A percentile compares a stretch with the other conserved stretches of the same genome.
Evolutionary conservation across 2,329 filamentous ascomycete species (phyloP).

Genomic region (Fusarium coffeatum): DNA sequence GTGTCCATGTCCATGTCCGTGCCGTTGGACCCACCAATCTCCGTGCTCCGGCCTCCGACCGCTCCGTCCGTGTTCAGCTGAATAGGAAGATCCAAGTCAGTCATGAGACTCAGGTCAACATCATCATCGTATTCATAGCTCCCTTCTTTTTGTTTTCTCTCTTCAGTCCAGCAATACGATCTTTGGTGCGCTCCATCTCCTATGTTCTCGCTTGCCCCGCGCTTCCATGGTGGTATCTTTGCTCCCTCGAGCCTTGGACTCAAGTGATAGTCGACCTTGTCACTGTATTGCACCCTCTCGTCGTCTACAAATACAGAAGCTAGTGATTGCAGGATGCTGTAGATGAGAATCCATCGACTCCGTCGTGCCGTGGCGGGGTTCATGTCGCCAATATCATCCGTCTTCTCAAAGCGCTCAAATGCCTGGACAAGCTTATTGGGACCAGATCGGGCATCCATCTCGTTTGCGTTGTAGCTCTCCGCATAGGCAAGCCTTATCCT

Average conservation of each 20-base stretch:
- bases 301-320: constrained; percentile 69
- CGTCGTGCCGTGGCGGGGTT: constrained; percentile 67
- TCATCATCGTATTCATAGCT: constrained; percentile 14
- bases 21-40: constrained; percentile 18
- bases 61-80: constrained; percentile 19
- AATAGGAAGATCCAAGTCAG: constrained; percentile 15
- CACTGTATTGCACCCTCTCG: constrained; percentile 63
- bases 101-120: constrained; percentile 14
- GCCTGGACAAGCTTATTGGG: constrained; percentile 66
- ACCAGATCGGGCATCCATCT: constrained; percentile 61
- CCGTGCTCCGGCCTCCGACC: constrained; percentile 21
- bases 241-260: constrained; percentile 60
- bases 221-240: constrained; percentile 65
- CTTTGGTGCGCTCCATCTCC: constrained; percentile 60
- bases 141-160: constrained; percentile 43
- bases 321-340: constrained; percentile 69
- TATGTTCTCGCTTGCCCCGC: constrained; percentile 21
- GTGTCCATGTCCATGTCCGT: background rate
- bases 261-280: constrained; percentile 68
- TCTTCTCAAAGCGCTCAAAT: constrained; percentile 68
- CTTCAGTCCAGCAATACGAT: constrained; percentile 64
- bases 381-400: constrained; percentile 61
- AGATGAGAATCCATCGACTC: constrained; percentile 71
- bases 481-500: constrained; percentile 68
- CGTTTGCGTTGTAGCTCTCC: constrained; percentile 69